phyloP scores from a whole-genome alignment of 1,139 yeast species.

The Yamadazyma membranifaciens region DNA sequence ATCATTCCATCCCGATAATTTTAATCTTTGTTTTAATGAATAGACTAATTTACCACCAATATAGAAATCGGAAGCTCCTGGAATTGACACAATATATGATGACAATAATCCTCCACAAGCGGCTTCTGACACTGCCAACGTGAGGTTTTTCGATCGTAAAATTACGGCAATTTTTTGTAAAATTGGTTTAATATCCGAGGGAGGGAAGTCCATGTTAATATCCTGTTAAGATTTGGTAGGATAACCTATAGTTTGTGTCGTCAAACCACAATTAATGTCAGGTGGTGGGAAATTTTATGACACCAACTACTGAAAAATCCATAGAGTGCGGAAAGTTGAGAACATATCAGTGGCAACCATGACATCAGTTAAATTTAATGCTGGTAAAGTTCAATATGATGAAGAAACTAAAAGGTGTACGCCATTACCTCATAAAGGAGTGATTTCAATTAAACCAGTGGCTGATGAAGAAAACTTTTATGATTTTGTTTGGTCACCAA shows the following conservation, averaged over 20 bases:
- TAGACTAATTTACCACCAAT: slow-evolving; percentile 83
- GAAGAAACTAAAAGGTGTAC: slow-evolving; percentile 69
- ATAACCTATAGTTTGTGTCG: neutral
- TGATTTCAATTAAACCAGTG: slow-evolving; percentile 61
- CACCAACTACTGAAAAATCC: no score
- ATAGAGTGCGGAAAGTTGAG: slow-evolving; percentile 10
- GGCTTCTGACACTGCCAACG: slow-evolving; percentile 79
- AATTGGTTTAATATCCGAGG: slow-evolving; percentile 46
- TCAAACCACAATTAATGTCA: slow-evolving; percentile 6
- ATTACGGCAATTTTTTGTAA: slow-evolving; percentile 59
- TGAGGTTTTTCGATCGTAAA: slow-evolving; percentile 52
- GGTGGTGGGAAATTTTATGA: no score
- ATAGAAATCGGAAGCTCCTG: slow-evolving; percentile 82
- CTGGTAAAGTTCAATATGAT: slow-evolving; percentile 79
- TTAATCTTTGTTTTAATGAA: slow-evolving; percentile 70
- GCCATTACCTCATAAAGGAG: slow-evolving; percentile 77
- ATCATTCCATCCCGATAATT: slow-evolving; percentile 75
- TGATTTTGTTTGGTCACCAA: slow-evolving; percentile 46
- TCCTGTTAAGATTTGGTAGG: neutral
- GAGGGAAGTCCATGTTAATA: slow-evolving; percentile 56
- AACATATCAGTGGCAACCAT: slow-evolving; percentile 3
- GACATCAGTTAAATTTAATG: slow-evolving; percentile 56
- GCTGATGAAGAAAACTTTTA: slow-evolving; percentile 51
- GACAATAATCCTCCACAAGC: slow-evolving; percentile 88
- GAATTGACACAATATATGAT: slow-evolving; percentile 74